A percentile compares a stretch with the other conserved stretches of the same genome.
Evolutionary conservation across 225 moss, liverwort and hornwort genomes (phyloP).

Genomic region (Marchantia paleacea): DNA sequence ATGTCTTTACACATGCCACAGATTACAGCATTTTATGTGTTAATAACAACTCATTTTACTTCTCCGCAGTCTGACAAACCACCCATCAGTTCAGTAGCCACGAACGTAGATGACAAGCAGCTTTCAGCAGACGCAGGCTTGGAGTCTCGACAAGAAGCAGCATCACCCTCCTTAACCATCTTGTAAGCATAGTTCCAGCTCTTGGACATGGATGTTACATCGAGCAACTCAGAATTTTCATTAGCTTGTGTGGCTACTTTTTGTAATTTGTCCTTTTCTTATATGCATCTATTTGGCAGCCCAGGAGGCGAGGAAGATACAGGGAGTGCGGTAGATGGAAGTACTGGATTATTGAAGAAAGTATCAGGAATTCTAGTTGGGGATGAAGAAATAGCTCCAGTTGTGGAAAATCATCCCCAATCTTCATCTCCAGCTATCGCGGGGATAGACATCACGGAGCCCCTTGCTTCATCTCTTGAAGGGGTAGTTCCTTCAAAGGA

Average conservation of each 20-base stretch:
- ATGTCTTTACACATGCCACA: too few relatives aligned
- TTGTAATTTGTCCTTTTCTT: neutral
- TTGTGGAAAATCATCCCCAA: neutral
- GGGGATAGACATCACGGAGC: neutral
- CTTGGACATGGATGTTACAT: neutral
- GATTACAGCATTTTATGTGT: too few relatives aligned
- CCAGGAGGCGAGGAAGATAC: slow-evolving; percentile 12
- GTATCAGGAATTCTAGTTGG: slow-evolving; percentile 9
- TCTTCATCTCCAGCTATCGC: neutral
- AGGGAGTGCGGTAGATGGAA: slow-evolving; percentile 17
- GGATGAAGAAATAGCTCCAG: neutral
- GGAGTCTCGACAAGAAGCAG: slow-evolving; percentile 10
- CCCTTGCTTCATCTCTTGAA: neutral
- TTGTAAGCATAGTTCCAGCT: slow-evolving; percentile 21
- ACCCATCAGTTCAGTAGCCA: neutral
- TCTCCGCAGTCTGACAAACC: slow-evolving; percentile 12
- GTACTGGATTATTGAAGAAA: neutral
- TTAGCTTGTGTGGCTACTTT: neutral
- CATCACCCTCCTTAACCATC: neutral
- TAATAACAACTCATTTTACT: neutral
- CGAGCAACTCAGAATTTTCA: neutral
- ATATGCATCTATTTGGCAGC: slow-evolving; percentile 22
- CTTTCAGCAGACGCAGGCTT: neutral
- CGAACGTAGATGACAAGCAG: neutral
- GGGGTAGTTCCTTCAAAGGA: neutral